Percentiles rank a stretch among this genome's conserved stretches.
Conservation (phyloP, 202 grass and related monocot genomes). For the Hordeum pubiflorum region DNA sequence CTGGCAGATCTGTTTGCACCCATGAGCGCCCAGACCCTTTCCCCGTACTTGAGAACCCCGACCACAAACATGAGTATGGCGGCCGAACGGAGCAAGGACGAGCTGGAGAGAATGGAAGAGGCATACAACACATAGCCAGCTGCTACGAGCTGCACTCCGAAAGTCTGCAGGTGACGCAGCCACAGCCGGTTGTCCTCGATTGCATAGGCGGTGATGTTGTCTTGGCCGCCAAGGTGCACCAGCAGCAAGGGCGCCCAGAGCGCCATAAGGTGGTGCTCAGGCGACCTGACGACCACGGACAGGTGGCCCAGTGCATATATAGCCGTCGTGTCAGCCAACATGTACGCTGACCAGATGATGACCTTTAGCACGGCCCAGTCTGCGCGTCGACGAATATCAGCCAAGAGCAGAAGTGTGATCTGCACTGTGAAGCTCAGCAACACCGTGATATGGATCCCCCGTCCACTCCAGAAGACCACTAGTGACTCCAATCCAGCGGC, state of each 20-base stretch:
- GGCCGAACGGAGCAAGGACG: not conserved
- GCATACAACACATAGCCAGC: not conserved
- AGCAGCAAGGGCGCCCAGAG: not conserved
- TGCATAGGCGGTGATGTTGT: not conserved
- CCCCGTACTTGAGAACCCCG: slow-evolving; percentile 35
- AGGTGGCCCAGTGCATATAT: slow-evolving; percentile 35
- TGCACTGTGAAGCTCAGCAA: slow-evolving; percentile 38
- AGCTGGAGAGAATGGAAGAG: not conserved
- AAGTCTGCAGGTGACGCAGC: too few relatives aligned
- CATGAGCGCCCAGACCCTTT: slow-evolving; percentile 30
- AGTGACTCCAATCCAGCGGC: not conserved
- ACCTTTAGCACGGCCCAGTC: too few relatives aligned
- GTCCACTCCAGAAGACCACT: not conserved
- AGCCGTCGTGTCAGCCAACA: slow-evolving; percentile 27
- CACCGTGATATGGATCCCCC: slow-evolving; percentile 27
- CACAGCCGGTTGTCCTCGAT: slow-evolving; percentile 17
- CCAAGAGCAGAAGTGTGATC: slow-evolving; percentile 29
- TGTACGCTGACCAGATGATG: slow-evolving; percentile 10
- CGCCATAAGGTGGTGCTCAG: not conserved
- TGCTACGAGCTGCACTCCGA: not conserved
- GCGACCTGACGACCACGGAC: not conserved
- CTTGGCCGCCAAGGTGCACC: too few relatives aligned
- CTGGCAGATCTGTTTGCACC: not conserved
- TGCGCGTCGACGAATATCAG: too few relatives aligned
- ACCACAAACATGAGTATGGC: slow-evolving; percentile 21